Evolutionary conservation across 2,329 filamentous ascomycete species (phyloP), one percentile per base, ranked within the genome.

Genomic region (Sarocladium oryzae): DNA sequence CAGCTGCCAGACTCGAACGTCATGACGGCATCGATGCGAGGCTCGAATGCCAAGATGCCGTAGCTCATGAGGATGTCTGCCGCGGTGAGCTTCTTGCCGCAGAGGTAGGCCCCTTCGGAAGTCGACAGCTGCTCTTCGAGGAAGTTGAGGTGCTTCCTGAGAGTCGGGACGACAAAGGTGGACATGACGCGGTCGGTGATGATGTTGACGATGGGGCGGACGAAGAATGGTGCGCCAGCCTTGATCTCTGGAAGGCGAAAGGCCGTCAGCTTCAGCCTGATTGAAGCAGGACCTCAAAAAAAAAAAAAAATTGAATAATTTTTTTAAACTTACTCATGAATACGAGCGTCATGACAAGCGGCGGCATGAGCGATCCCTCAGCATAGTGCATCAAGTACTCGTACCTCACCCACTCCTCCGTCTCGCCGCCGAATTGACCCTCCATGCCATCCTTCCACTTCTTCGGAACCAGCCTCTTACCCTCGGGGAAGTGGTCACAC

Each of bases 351-450:
- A 88, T 67, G 1, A 91, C 68, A 55, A 93, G 65, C 45, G 82
- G 72, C 0, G 82, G 78, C 85, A 95, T 93, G 55, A 96, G 69
- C 54, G 81, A 88, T 10, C 91, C 92, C 69, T 96, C 92, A 4
- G 81, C 77, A 66, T 91, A 96, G 65, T 96, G 86, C 75, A 96
- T 80, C 57, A 81, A 82, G 63, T 89, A 88, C 61, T 77, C 73
- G 63, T 76, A 82, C 48, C 80, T 72, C 65, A 81, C 63, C 72
- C 75, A 83, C 53, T 71, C 73, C 61, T 83, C 77, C 26, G 79
- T 82, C 70, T 85, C 80, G 21, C 81, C 80, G 15, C 77, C 77
- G 10, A 81, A 56, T 58, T 76, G 72, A 50, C 74, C 73, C 62
- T 84, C 78, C 61, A 74, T 71, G n/a, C 79, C 81, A 1, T 76